Evolutionary conservation across 306 rosid species (phyloP).

Genomic region (Pyrus betulifolia): DNA sequence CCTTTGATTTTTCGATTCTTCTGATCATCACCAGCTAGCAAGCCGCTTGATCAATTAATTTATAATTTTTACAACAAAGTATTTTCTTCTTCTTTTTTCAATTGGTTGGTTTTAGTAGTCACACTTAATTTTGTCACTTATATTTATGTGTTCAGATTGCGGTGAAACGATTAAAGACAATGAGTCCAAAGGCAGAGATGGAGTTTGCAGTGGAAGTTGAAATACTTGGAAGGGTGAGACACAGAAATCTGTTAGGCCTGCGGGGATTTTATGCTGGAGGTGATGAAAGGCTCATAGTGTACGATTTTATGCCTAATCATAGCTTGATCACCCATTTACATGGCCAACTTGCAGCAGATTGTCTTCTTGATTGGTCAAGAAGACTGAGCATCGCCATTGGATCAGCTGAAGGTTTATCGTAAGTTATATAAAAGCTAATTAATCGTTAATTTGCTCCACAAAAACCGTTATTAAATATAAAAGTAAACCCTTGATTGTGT

Average conservation of each 20-base stretch:
- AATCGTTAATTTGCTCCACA: not conserved
- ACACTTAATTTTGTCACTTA: not conserved
- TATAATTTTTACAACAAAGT: not conserved
- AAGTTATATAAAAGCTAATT: constrained; percentile 15
- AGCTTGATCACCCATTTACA: constrained; percentile 80
- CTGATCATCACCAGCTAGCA: not conserved
- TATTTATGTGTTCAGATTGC: constrained; percentile 48
- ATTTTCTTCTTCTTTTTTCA: not conserved
- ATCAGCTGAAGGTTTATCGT: constrained; percentile 79
- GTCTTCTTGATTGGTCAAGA: constrained; percentile 63
- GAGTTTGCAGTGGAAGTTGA: constrained; percentile 97
- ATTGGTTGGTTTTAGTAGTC: not conserved
- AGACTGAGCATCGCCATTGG: constrained; percentile 68
- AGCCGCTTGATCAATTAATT: not conserved
- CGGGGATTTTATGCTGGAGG: constrained; percentile 88
- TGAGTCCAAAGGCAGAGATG: constrained; percentile 97
- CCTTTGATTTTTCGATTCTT: not conserved
- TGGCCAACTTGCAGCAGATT: constrained; percentile 52
- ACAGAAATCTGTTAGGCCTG: constrained; percentile 67
- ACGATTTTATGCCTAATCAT: constrained; percentile 89
- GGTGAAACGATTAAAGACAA: constrained; percentile 68
- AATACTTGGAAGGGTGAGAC: constrained; percentile 85
- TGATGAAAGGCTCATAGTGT: constrained; percentile 75
- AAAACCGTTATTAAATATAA: not conserved
- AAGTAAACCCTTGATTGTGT: not conserved